Evolutionary conservation across 192 early-diverging fungal genomes (phyloP), one percentile per base, ranked within the genome.

Genomic region (Gamsiella multidivaricata): DNA sequence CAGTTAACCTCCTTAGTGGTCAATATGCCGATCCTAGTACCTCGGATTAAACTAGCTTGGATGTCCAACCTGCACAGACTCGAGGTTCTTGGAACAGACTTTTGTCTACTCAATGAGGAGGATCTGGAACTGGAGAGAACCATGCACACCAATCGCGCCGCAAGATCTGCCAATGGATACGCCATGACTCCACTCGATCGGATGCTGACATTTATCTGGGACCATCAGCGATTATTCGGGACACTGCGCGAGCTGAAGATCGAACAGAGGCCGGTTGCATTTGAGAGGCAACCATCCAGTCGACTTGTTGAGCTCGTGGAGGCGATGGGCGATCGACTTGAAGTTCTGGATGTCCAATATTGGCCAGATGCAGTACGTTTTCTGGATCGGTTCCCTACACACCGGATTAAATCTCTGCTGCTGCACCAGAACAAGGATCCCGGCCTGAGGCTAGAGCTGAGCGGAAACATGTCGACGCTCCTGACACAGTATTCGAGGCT

Each of bases 311-410:
- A 78, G 41, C 57, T 78, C 3, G 66, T 78, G 17, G 74, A 78
- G 61, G 74, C 61, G 0, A 78, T 78, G 65, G 74, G 74, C 3
- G 74, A 78, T 49, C 53, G n/a, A 3, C 34, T 78, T 4, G 65
- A 78, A 31, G 59, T 59, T 0, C 47, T 78, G 8, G 74, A 78
- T 15, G 74, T 53, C 15, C 74, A 63, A 15, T 28, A 37, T 20
- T 78, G 74, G 74, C 74, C 74, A 0, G 65, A 64, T 6, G 74
- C 65, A 12, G 61, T 78, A 5, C 37, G 56, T 15, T 78, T 62
- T 53, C n/a, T 78, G 54, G 74, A 78, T 23, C 34, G 60, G 28
- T 68, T 78, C 7, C 74, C 74, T 18, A 62, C 56, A 9, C 25
- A 22, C 11, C 46, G 52, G 12, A 53, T 78, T 2, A 68, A 25